Conservation (phyloP, 139 green algal genomes). For the Astrephomene gubernaculifera region DNA sequence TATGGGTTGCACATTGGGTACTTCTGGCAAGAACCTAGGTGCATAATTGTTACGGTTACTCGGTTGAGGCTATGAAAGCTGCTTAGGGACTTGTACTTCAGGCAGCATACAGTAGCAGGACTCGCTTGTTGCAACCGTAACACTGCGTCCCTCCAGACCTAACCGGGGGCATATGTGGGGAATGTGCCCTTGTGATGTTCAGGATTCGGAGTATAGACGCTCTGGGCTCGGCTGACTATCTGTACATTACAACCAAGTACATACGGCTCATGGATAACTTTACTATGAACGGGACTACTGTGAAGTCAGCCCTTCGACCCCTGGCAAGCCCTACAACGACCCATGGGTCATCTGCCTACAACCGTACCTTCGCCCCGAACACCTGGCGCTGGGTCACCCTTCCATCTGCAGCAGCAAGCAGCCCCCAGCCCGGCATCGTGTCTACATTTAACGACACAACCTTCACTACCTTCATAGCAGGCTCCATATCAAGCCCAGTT, state of each 20-base stretch:
- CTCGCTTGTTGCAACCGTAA: no score
- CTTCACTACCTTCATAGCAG: conserved; percentile 2
- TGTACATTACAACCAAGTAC: conserved; percentile 2
- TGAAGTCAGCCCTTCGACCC: background rate
- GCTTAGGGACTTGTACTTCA: no score
- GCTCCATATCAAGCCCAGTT: no score
- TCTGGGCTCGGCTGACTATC: background rate
- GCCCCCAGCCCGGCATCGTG: background rate
- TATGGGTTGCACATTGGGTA: background rate
- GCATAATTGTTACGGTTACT: no score
- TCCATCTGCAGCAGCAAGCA: no score
- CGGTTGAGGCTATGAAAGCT: no score
- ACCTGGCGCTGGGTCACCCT: conserved; percentile 1
- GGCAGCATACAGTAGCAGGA: no score
- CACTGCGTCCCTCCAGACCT: no score
- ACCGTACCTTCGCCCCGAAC: conserved; percentile 43
- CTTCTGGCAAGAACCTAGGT: background rate
- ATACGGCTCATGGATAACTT: conserved; percentile 27
- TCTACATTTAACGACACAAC: conserved; percentile 39
- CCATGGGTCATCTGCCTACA: conserved; percentile 50
- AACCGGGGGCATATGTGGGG: no score
- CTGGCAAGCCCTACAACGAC: background rate
- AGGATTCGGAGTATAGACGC: background rate
- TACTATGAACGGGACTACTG: conserved; percentile 20
- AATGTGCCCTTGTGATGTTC: no score